These are phyloP conservation scores for Candida tammaniensis DNA, from an alignment of 805 yeast species.

Conservation along the genomic window DNA sequence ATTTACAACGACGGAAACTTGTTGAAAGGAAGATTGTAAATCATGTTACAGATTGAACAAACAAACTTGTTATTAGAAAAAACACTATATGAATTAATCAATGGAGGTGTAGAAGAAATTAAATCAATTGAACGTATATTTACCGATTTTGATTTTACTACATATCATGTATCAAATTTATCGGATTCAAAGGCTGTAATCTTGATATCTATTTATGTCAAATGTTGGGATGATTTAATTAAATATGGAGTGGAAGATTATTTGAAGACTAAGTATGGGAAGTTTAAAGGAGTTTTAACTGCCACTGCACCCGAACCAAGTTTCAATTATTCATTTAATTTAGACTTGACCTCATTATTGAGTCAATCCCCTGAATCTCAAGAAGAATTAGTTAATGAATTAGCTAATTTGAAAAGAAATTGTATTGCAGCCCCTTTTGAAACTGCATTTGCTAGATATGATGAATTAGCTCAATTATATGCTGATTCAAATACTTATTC, in stretches of 20 bases:
- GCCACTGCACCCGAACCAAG: slow-evolving; percentile 57
- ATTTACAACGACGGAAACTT: no score
- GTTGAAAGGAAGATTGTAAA: no score
- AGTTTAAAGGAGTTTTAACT: slow-evolving; percentile 29
- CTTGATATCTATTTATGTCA: slow-evolving; percentile 66
- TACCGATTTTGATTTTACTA: slow-evolving; percentile 94
- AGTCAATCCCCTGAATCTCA: slow-evolving; percentile 45
- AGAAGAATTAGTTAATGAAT: slow-evolving; percentile 53
- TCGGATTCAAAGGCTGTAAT: slow-evolving; percentile 68
- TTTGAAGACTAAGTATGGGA: slow-evolving; percentile 50
- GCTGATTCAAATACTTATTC: slow-evolving; percentile 42
- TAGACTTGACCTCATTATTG: slow-evolving; percentile 50
- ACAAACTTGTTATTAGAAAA: slow-evolving; percentile 80
- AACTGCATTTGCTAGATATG: slow-evolving; percentile 77
- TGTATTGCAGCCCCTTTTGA: slow-evolving; percentile 93
- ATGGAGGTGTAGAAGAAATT: slow-evolving; percentile 39
- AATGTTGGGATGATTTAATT: slow-evolving; percentile 71
- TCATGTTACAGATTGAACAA: slow-evolving; percentile 82
- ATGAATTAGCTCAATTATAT: slow-evolving; percentile 52
- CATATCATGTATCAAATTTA: slow-evolving; percentile 83
- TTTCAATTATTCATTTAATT: slow-evolving; percentile 72
- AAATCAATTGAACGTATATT: slow-evolving; percentile 77
- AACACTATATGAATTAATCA: slow-evolving; percentile 70
- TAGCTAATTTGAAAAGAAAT: slow-evolving; percentile 78
- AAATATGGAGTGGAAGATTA: slow-evolving; percentile 62